phyloP scores from a whole-genome alignment of 2,329 filamentous ascomycete genomes.

The Alternaria alternata region DNA sequence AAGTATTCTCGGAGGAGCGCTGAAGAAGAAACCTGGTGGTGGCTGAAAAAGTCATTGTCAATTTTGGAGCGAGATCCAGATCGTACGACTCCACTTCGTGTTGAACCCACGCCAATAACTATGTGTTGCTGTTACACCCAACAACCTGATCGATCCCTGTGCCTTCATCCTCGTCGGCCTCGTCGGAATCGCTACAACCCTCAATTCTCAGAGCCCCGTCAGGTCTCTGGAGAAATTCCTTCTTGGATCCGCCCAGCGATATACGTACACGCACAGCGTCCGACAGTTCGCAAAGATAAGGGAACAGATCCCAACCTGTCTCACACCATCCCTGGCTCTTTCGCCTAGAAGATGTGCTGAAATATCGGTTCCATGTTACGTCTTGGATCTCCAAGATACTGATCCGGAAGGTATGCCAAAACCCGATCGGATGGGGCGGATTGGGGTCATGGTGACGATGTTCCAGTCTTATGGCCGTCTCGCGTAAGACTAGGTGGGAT shows the following conservation, averaged over 20 bases:
- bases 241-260: background rate
- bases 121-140: too few relatives aligned
- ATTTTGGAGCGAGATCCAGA: background rate
- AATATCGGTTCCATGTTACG: background rate
- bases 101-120: background rate
- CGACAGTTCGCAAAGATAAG: background rate
- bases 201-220: background rate
- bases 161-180: background rate
- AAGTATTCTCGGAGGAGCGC: constrained; percentile 34
- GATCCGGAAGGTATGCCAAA: background rate
- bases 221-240: background rate
- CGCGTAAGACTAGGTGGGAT: background rate
- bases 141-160: background rate
- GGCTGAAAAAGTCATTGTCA: constrained; percentile 18
- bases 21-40: constrained; percentile 39
- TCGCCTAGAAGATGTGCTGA: background rate
- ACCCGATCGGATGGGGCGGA: background rate
- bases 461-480: background rate
- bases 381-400: background rate
- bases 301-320: constrained; percentile 1
- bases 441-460: background rate
- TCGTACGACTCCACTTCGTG: background rate
- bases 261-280: background rate
- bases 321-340: background rate
- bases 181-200: background rate